Evolutionary conservation across 768 basidiomycete genomes (phyloP).

Genomic region (Boletus tomentosulus): DNA sequence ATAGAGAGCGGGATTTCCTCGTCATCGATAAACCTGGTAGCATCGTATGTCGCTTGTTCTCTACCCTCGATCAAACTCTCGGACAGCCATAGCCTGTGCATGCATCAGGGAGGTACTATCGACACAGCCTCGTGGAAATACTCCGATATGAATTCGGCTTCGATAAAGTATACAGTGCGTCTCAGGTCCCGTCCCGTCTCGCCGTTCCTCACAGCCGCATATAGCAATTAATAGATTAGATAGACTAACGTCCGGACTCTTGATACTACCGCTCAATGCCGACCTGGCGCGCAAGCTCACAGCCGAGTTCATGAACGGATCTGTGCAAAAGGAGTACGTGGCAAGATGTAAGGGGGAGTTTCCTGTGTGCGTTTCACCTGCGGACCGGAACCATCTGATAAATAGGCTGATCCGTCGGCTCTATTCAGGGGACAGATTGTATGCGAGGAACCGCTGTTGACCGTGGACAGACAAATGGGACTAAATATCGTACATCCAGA

Average conservation of each 20-base stretch:
- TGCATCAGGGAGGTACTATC: slow-evolving; percentile 84
- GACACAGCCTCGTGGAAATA: slow-evolving; percentile 85
- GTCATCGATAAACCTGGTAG: slow-evolving; percentile 97
- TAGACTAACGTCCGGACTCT: slow-evolving; percentile 88
- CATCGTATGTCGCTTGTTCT: slow-evolving; percentile 61
- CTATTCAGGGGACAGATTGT: slow-evolving; percentile 63
- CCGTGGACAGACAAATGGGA: slow-evolving; percentile 95
- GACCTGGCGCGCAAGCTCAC: slow-evolving; percentile 67
- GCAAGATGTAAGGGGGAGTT: slow-evolving; percentile 85
- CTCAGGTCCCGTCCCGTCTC: neutral
- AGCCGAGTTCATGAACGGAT: slow-evolving; percentile 76
- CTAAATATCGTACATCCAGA: slow-evolving; percentile 93
- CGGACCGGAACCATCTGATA: neutral
- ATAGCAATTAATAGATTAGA: slow-evolving; percentile 93
- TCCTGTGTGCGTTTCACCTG: slow-evolving; percentile 58
- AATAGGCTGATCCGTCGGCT: neutral
- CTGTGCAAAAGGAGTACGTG: slow-evolving; percentile 88
- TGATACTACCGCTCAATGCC: slow-evolving; percentile 83
- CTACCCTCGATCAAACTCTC: neutral
- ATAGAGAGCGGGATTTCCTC: slow-evolving; percentile 76
- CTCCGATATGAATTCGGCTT: slow-evolving; percentile 81
- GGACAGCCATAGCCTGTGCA: slow-evolving; percentile 69
- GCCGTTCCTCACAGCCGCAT: neutral
- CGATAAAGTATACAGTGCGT: slow-evolving; percentile 78
- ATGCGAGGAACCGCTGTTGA: slow-evolving; percentile 84